Evolutionary conservation across 1,284 basidiomycete genomes (phyloP).

Genomic region (Bjerkandera adusta): DNA sequence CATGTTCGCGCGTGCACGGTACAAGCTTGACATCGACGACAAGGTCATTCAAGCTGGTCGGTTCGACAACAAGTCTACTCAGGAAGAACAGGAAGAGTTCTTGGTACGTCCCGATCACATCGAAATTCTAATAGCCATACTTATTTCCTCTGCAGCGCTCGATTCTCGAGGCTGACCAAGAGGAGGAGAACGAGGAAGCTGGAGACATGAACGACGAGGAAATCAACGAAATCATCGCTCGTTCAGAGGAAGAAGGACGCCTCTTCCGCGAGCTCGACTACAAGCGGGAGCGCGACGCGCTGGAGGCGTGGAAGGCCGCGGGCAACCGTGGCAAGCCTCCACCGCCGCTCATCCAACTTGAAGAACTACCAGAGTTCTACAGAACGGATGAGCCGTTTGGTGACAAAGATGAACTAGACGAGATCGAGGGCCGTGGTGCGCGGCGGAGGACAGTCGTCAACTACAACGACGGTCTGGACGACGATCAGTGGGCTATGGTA

Average conservation of each 20-base stretch:
- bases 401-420: slow-evolving; percentile 62
- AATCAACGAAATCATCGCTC: slow-evolving; percentile 91
- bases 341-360: slow-evolving; percentile 78
- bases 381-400: slow-evolving; percentile 82
- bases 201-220: slow-evolving; percentile 98
- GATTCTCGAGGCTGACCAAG: slow-evolving; percentile 86
- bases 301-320: slow-evolving; percentile 69
- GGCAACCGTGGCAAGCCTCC: slow-evolving; percentile 84
- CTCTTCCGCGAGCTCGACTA: slow-evolving; percentile 87
- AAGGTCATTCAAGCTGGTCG: slow-evolving; percentile 99
- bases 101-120: slow-evolving; percentile 54
- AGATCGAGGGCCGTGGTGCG: slow-evolving; percentile 80
- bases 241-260: slow-evolving; percentile 77
- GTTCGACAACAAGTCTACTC: slow-evolving; percentile 98
- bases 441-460: slow-evolving; percentile 82
- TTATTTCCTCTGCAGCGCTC: slow-evolving; percentile 52
- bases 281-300: slow-evolving; percentile 73
- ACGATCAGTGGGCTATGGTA: slow-evolving; percentile 91
- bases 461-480: slow-evolving; percentile 93
- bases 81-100: slow-evolving; percentile 96
- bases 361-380: slow-evolving; percentile 93
- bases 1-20: slow-evolving; percentile 92
- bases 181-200: slow-evolving; percentile 90
- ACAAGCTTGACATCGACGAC: slow-evolving; percentile 98
- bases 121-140: slow-evolving; percentile 8